Evolutionary conservation across 2,329 filamentous ascomycete species (phyloP).

Genomic region (Colletotrichum spinosum): DNA sequence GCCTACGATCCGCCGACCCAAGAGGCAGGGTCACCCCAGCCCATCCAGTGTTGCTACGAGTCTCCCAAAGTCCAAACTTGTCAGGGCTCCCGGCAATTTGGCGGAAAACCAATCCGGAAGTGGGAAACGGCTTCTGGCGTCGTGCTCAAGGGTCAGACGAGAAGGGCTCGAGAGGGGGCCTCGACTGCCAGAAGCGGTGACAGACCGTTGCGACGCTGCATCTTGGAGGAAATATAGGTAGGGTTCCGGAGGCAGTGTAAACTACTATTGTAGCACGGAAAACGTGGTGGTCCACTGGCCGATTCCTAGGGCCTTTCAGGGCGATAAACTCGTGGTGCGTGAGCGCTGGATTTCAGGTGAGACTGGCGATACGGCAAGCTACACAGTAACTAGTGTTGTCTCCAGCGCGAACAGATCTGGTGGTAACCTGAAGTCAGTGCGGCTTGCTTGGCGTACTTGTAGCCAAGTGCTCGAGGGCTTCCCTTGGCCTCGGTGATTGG

Average conservation of each 20-base stretch:
- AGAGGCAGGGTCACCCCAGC: conserved; percentile 32
- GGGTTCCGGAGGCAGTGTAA: conserved; percentile 9
- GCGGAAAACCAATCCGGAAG: conserved; percentile 30
- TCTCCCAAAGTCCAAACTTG: conserved; percentile 11
- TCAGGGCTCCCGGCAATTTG: conserved; percentile 24
- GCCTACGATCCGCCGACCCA: conserved; percentile 31
- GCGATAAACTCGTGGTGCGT: conserved; percentile 29
- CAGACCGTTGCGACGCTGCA: conserved; percentile 28
- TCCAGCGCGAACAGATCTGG: conserved; percentile 10
- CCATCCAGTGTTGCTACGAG: conserved; percentile 35
- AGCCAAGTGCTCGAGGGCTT: background rate
- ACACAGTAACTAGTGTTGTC: too few relatives aligned
- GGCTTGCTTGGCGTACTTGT: background rate
- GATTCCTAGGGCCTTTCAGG: background rate
- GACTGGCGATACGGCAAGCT: too few relatives aligned
- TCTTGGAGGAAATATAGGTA: conserved; percentile 27
- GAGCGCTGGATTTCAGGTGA: background rate
- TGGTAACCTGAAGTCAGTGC: background rate
- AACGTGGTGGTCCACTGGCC: conserved; percentile 29
- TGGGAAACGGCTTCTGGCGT: conserved; percentile 18
- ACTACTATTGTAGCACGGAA: conserved; percentile 4
- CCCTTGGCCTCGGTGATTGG: conserved; percentile 2
- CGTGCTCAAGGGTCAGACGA: conserved; percentile 18
- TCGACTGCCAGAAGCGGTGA: conserved; percentile 31
- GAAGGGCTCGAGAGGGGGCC: background rate